These are phyloP conservation scores for Rhynchosporium secalis DNA, from an alignment of 2,329 filamentous ascomycete genomes.

Conservation along the genomic window DNA sequence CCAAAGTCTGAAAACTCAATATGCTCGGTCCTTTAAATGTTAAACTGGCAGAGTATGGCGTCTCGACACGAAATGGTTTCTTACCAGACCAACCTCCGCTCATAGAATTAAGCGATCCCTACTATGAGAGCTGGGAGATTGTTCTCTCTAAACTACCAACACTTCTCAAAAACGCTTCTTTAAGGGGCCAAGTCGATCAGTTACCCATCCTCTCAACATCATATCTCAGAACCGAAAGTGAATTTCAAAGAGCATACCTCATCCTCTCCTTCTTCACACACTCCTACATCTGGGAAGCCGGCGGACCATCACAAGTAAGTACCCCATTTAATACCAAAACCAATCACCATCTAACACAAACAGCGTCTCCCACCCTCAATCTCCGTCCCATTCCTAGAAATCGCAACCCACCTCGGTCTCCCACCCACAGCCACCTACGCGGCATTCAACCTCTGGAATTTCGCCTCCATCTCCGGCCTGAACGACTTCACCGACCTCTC, in stretches of 20 bases:
- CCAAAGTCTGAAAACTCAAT: background rate
- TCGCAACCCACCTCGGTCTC: conserved; percentile 73
- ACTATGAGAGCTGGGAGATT: conserved; percentile 80
- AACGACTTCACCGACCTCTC: conserved; percentile 47
- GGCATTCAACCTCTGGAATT: conserved; percentile 88
- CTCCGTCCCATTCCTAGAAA: conserved; percentile 71
- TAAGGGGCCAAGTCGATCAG: conserved; percentile 62
- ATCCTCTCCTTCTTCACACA: conserved; percentile 79
- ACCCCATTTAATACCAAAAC: background rate
- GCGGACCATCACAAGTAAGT: conserved; percentile 68
- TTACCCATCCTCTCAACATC: conserved; percentile 71
- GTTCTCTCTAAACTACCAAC: conserved; percentile 66
- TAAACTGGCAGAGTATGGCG: conserved; percentile 30
- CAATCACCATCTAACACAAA: conserved; percentile 26
- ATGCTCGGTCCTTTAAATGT: conserved; percentile 36
- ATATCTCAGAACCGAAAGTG: conserved; percentile 60
- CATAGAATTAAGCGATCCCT: conserved; percentile 62
- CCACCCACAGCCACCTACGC: conserved; percentile 92
- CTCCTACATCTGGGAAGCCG: conserved; percentile 86
- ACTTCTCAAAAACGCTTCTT: conserved; percentile 61
- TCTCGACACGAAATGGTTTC: conserved; percentile 61
- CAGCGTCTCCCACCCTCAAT: conserved; percentile 72
- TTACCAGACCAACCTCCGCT: conserved; percentile 72
- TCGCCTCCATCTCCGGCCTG: conserved; percentile 61
- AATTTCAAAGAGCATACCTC: conserved; percentile 82